These are phyloP conservation scores for Umbelopsis sp. DNA, from an alignment of 192 early-diverging fungal species.

Conservation along the genomic window DNA sequence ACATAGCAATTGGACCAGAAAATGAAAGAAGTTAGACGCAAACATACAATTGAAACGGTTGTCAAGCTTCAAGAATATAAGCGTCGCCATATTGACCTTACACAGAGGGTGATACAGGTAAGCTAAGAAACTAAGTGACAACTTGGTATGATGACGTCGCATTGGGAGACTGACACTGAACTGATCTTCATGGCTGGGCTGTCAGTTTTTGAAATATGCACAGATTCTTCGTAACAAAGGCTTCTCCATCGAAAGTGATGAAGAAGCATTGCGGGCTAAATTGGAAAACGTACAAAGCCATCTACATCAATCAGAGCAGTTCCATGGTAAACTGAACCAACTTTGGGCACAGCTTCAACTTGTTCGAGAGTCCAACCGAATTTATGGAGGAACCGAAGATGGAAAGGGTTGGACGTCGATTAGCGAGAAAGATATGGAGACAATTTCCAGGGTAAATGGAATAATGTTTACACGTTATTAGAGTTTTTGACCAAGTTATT, in stretches of 20 bases:
- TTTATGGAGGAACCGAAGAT: conserved; percentile 28
- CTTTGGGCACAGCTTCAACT: conserved; percentile 79
- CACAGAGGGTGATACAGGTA: conserved; percentile 73
- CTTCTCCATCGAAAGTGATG: conserved; percentile 78
- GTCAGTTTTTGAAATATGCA: conserved; percentile 81
- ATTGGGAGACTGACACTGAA: background rate
- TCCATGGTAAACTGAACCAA: conserved; percentile 79
- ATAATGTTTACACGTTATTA: background rate
- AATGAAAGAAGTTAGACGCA: conserved; percentile 34
- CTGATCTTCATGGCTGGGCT: background rate
- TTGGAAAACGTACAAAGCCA: conserved; percentile 77
- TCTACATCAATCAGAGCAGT: conserved; percentile 75
- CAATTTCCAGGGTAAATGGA: conserved; percentile 31
- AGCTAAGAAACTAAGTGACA: background rate
- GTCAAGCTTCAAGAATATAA: conserved; percentile 78
- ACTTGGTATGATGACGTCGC: background rate
- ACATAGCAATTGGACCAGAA: conserved; percentile 27
- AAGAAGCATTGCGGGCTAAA: conserved; percentile 75
- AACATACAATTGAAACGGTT: conserved; percentile 72
- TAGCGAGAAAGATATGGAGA: conserved; percentile 8
- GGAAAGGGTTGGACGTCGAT: conserved; percentile 21
- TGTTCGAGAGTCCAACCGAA: conserved; percentile 60
- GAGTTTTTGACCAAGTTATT: background rate
- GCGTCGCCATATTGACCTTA: conserved; percentile 75
- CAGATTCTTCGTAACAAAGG: conserved; percentile 85